Evolutionary conservation across 2,329 filamentous ascomycete species (phyloP), one percentile per base, ranked within the genome.

Genomic region (Lasiodiplodia hormozganensis): DNA sequence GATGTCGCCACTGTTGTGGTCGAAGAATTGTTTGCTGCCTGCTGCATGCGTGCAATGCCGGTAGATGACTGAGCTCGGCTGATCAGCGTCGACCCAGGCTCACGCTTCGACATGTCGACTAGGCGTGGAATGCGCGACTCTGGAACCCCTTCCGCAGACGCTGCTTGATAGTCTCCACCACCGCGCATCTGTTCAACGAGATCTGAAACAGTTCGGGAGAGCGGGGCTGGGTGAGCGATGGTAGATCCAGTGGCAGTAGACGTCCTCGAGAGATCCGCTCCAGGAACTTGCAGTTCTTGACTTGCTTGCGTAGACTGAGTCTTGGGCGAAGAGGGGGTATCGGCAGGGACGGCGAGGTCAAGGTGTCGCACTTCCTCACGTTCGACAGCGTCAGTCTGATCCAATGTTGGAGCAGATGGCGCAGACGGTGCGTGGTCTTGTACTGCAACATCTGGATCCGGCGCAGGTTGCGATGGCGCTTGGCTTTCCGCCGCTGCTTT

Each of bases 351-450:
- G 23, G 86, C 87, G 57, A 90, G 82, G 76, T 91, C 88, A 11
- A 90, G 80, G 76, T 89, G 88, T 53, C 85, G 85, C 21, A 89
- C 83, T 68, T 86, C 85, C 62, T 89, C 83, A 51, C 84, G 81
- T 57, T 85, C 81, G 14, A 83, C 62, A 31, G 76, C 74, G 23
- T 79, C 75, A 10, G 77, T 71, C n/a, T 65, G 62, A 31, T 64
- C 60, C 1, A 64, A 28, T n/a, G 60, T 14, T 2, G 43, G 60
- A 36, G n/a, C 60, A 8, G 38, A 10, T 14, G 14, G 60, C 21
- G 18, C 47, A 3, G 23, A 10, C 28, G 21, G 16, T 47, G 43
- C 47, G 10, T 21, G 60, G 2, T 52, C 60, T 7, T 36, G 47
- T 2, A 25, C 47, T 23, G 47, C 60, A 4, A 47, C 43, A 47